phyloP scores from a whole-genome alignment of 495 filamentous ascomycete genomes.

The Apodospora peruviana region DNA sequence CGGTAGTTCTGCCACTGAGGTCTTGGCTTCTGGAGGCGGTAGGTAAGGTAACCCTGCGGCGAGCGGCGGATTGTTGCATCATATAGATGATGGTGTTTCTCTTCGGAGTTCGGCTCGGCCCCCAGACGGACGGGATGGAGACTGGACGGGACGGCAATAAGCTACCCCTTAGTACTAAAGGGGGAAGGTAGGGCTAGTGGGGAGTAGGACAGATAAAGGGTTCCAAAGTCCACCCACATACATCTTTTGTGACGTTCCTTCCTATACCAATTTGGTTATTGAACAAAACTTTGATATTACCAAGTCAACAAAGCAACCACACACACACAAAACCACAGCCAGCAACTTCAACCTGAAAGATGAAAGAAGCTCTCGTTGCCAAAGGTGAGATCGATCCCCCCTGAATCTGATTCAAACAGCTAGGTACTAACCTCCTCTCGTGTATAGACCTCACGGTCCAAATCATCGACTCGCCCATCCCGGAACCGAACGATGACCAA shows the following conservation, averaged over 20 bases:
- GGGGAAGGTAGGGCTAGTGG: background rate
- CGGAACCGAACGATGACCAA: slow-evolving; percentile 53
- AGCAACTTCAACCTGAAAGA: slow-evolving; percentile 18
- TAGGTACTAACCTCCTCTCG: background rate
- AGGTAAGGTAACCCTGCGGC: no score
- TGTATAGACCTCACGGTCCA: slow-evolving; percentile 43
- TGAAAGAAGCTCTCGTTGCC: slow-evolving; percentile 64
- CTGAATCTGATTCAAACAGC: background rate
- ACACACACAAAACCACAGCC: no score
- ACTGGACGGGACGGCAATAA: background rate
- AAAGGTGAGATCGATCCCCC: slow-evolving; percentile 20
- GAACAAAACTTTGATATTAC: background rate
- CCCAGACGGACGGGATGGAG: no score
- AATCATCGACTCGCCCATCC: slow-evolving; percentile 60
- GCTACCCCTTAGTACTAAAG: background rate
- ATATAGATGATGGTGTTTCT: no score
- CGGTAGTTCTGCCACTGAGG: no score
- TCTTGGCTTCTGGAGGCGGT: no score
- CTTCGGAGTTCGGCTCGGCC: no score
- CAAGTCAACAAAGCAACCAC: background rate
- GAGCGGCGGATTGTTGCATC: no score
- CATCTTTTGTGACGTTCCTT: background rate
- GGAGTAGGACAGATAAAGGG: no score
- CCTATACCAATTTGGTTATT: background rate
- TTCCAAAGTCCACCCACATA: no score